Conservation (phyloP, 306 rosid genomes). For the Malus sieversii region DNA sequence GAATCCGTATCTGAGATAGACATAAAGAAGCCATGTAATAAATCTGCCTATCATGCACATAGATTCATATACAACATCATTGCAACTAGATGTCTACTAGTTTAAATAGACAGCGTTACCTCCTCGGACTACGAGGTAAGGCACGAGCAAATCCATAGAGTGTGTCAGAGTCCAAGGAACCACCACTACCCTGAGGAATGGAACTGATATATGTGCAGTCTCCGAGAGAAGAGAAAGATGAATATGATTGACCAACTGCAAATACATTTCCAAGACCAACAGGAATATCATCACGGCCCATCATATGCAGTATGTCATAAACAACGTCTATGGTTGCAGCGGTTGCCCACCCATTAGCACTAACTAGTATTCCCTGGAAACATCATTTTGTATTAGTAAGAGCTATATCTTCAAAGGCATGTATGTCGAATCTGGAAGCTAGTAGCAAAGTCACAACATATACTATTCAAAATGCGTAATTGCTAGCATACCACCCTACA, state of each 20-base stretch:
- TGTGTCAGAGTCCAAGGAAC: conserved; percentile 57
- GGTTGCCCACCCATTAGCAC: conserved; percentile 60
- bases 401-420: too few species aligned
- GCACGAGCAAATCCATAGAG: conserved; percentile 53
- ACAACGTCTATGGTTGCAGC: conserved; percentile 50
- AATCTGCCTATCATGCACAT: too few species aligned
- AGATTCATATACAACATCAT: not conserved
- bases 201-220: conserved; percentile 39
- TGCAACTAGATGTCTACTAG: too few species aligned
- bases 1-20: conserved; percentile 40
- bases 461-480: too few species aligned
- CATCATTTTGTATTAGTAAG: too few species aligned
- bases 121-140: conserved; percentile 60
- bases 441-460: too few species aligned
- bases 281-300: conserved; percentile 60
- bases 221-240: conserved; percentile 26
- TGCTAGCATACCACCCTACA: not conserved
- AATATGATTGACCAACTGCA: conserved; percentile 34
- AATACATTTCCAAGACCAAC: conserved; percentile 51
- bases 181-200: conserved; percentile 55
- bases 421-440: too few species aligned
- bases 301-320: conserved; percentile 60
- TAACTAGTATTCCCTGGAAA: conserved; percentile 49
- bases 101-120: conserved; percentile 10
- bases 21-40: too few species aligned